Evolutionary conservation across 1,284 basidiomycete species (phyloP).

Genomic region (Apiotrichum veenhuisii): DNA sequence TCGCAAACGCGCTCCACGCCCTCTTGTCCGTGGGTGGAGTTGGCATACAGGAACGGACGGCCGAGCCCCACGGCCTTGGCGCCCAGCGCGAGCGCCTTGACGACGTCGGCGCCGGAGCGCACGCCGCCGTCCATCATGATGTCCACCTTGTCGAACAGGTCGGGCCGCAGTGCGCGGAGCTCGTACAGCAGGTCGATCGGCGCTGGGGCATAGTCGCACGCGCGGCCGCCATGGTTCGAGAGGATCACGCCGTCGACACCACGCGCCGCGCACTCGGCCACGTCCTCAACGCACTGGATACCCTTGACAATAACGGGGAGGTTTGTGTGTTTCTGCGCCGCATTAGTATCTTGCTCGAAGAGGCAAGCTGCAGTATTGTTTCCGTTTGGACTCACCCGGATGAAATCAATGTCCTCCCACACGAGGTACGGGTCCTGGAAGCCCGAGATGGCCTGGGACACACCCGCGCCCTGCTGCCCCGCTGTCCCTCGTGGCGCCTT

Average conservation of each 20-base stretch:
- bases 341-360: background rate
- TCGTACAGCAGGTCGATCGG: slow-evolving; percentile 52
- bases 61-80: slow-evolving; percentile 58
- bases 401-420: slow-evolving; percentile 50
- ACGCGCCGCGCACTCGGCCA: slow-evolving; percentile 52
- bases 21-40: slow-evolving; percentile 55
- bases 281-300: slow-evolving; percentile 56
- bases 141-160: slow-evolving; percentile 54
- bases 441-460: slow-evolving; percentile 52
- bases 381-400: slow-evolving; percentile 39
- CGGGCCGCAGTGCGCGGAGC: slow-evolving; percentile 51
- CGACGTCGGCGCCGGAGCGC: slow-evolving; percentile 55
- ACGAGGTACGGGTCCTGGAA: slow-evolving; percentile 54
- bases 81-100: slow-evolving; percentile 58
- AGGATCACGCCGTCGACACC: slow-evolving; percentile 55
- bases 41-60: slow-evolving; percentile 55
- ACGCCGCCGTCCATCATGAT: slow-evolving; percentile 58
- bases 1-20: slow-evolving; percentile 53
- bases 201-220: slow-evolving; percentile 49
- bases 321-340: slow-evolving; percentile 44
- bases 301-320: slow-evolving; percentile 55
- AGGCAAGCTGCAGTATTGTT: slow-evolving; percentile 20
- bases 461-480: slow-evolving; percentile 19
- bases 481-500: background rate
- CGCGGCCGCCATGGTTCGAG: slow-evolving; percentile 32